Percentiles rank a stretch among this genome's conserved stretches.
Conservation (phyloP, 768 basidiomycete species). For the Galerina sulciceps region DNA sequence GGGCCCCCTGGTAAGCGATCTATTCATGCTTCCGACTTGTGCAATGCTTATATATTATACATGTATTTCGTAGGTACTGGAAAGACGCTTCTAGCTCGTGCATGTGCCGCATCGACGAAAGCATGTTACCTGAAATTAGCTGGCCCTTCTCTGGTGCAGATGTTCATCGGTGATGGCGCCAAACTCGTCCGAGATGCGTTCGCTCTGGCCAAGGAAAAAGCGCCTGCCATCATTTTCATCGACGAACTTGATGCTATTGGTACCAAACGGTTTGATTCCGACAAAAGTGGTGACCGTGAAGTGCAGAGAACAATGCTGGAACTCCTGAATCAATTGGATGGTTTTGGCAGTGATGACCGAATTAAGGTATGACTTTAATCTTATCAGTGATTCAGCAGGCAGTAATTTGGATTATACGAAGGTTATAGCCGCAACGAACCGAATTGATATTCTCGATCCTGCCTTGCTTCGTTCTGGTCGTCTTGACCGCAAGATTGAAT, state of each 20-base stretch:
- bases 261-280: constrained; percentile 97
- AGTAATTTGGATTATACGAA: constrained; percentile 31
- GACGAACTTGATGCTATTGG: constrained; percentile 99
- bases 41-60: not conserved
- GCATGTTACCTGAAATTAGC: constrained; percentile 98
- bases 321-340: constrained; percentile 96
- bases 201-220: constrained; percentile 96
- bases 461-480: constrained; percentile 98
- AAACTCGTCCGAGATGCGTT: constrained; percentile 99
- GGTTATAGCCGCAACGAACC: constrained; percentile 99
- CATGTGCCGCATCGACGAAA: constrained; percentile 97
- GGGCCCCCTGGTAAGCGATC: constrained; percentile 83
- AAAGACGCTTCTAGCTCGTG: constrained; percentile 96
- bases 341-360: constrained; percentile 94
- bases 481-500: constrained; percentile 98
- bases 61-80: constrained; percentile 67
- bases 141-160: constrained; percentile 96
- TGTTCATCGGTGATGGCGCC: constrained; percentile 99
- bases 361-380: constrained; percentile 75
- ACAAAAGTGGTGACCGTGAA: constrained; percentile 98
- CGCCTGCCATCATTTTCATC: constrained; percentile 98
- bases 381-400: constrained; percentile 2
- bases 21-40: constrained; percentile 11
- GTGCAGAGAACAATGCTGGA: constrained; percentile 99
- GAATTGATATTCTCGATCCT: constrained; percentile 98